These are phyloP conservation scores for Neurospora sp. DNA, from an alignment of 495 filamentous ascomycete genomes.

Conservation along the genomic window DNA sequence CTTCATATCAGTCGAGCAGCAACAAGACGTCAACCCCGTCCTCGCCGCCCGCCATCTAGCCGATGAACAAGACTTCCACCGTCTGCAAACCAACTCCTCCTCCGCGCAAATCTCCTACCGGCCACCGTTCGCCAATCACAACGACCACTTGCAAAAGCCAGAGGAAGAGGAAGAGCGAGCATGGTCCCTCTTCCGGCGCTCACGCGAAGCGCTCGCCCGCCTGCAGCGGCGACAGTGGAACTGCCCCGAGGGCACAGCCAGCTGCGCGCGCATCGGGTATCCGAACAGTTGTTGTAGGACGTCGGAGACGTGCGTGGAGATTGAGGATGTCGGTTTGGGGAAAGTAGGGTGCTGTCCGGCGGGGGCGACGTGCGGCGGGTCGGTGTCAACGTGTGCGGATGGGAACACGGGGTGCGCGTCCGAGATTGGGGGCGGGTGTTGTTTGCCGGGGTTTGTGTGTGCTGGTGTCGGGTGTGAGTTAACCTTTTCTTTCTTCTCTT, in stretches of 20 bases:
- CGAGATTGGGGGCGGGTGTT: conserved; percentile 74
- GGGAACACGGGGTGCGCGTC: conserved; percentile 60
- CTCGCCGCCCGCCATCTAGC: conserved; percentile 8
- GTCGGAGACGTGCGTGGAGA: conserved; percentile 57
- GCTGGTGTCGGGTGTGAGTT: conserved; percentile 70
- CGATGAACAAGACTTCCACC: conserved; percentile 12
- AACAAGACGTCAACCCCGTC: neutral
- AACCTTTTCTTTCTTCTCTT: neutral
- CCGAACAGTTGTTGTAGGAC: conserved; percentile 68
- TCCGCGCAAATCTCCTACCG: conserved; percentile 21
- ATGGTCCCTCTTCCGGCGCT: conserved; percentile 18
- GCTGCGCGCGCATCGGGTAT: conserved; percentile 58
- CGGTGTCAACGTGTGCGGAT: conserved; percentile 50
- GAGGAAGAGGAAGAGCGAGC: neutral
- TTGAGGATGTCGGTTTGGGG: conserved; percentile 62
- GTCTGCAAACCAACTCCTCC: conserved; percentile 21
- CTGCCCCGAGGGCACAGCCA: conserved; percentile 61
- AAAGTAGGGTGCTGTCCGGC: conserved; percentile 78
- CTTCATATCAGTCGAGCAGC: conserved; percentile 2
- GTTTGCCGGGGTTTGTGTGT: conserved; percentile 71
- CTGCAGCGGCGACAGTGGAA: conserved; percentile 49
- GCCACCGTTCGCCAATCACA: conserved; percentile 25
- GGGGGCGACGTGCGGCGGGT: conserved; percentile 57
- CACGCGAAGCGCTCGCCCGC: conserved; percentile 25
- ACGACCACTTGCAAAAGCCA: neutral